These are phyloP conservation scores for Thermothelomyces thermophilus DNA, from an alignment of 2,329 filamentous ascomycete species.

Conservation along the genomic window DNA sequence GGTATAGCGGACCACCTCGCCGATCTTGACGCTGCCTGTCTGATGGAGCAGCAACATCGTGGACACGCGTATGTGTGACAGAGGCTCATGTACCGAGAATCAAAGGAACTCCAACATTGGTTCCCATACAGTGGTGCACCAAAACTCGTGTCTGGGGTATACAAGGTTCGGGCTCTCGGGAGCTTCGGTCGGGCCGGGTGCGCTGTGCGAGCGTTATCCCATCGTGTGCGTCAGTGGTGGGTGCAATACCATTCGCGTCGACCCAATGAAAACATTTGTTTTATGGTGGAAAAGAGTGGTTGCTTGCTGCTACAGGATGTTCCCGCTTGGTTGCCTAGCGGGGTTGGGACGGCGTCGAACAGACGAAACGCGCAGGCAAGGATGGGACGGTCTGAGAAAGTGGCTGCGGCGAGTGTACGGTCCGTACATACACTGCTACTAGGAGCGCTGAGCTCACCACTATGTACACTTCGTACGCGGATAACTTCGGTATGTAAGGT, in stretches of 20 bases:
- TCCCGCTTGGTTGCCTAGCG: neutral
- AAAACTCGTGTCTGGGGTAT: neutral
- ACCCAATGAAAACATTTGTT: neutral
- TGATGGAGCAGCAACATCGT: slow-evolving; percentile 88
- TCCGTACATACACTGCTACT: too few relatives aligned
- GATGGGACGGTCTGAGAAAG: neutral
- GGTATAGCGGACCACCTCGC: slow-evolving; percentile 86
- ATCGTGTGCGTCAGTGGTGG: slow-evolving; percentile 6
- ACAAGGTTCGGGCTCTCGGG: neutral
- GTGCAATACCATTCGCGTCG: neutral
- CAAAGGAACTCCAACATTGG: neutral
- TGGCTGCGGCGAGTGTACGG: neutral
- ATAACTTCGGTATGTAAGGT: too few relatives aligned
- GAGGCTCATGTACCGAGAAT: neutral
- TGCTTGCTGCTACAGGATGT: neutral
- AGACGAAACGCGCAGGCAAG: slow-evolving; percentile 5
- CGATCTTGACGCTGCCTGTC: slow-evolving; percentile 84
- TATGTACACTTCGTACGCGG: too few relatives aligned
- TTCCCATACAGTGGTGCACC: neutral
- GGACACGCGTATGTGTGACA: slow-evolving; percentile 5
- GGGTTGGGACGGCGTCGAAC: neutral
- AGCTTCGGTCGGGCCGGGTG: slow-evolving; percentile 4
- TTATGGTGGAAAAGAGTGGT: neutral
- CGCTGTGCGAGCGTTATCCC: slow-evolving; percentile 5
- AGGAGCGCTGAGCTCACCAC: too few relatives aligned